A percentile compares a stretch with the other conserved stretches of the same genome.
These are phyloP conservation scores for Boletus patriciae DNA, from an alignment of 768 basidiomycete genomes.

Conservation along the genomic window DNA sequence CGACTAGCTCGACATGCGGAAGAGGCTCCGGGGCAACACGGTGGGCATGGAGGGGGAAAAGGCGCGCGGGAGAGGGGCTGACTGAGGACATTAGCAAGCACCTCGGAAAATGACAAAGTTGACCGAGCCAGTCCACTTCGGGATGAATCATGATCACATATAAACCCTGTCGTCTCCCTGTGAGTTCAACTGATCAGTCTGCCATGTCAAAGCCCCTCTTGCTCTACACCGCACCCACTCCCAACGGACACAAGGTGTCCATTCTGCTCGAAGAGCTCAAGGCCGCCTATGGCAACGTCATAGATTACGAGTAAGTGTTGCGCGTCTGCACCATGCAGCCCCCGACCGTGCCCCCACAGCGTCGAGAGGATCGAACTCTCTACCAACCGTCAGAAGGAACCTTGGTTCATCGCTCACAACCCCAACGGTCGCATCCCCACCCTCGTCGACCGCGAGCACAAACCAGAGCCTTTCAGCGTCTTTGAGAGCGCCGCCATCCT, in stretches of 20 bases:
- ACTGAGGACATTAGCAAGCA: constrained; percentile 24
- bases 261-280: constrained; percentile 65
- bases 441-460: constrained; percentile 57
- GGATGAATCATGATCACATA: too few relatives aligned
- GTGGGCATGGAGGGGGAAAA: constrained; percentile 46
- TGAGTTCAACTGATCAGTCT: not conserved
- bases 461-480: constrained; percentile 55
- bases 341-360: constrained; percentile 32
- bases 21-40: constrained; percentile 75
- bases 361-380: constrained; percentile 54
- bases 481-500: constrained; percentile 84
- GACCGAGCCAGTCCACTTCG: too few relatives aligned
- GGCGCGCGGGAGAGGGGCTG: constrained; percentile 4
- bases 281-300: constrained; percentile 42
- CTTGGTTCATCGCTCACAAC: constrained; percentile 74
- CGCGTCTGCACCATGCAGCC: not conserved
- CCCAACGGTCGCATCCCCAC: constrained; percentile 75
- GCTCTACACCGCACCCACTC: constrained; percentile 48
- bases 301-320: constrained; percentile 51
- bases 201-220: constrained; percentile 28
- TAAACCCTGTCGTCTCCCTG: constrained; percentile 3
- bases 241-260: constrained; percentile 56
- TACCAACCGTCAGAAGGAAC: constrained; percentile 76
- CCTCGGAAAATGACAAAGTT: constrained; percentile 13
- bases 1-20: constrained; percentile 77